Evolutionary conservation across 2,329 filamentous ascomycete species (phyloP).

Genomic region (Xylaria sp.): DNA sequence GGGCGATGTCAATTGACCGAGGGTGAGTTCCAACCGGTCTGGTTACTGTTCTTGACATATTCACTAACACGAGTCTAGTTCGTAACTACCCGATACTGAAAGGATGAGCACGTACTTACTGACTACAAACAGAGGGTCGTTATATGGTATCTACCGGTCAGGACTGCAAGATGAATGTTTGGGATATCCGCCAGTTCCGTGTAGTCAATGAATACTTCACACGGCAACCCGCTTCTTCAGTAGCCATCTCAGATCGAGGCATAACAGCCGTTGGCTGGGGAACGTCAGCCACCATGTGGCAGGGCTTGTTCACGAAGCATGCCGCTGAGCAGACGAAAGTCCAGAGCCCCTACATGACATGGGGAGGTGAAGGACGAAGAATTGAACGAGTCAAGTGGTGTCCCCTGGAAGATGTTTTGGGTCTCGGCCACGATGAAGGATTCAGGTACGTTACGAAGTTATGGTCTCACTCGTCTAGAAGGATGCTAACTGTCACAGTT

Average conservation of each 20-base stretch:
- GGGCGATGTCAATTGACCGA: slow-evolving; percentile 77
- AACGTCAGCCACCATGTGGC: slow-evolving; percentile 85
- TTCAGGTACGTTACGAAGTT: slow-evolving; percentile 52
- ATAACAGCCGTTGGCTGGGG: slow-evolving; percentile 88
- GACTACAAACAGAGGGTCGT: slow-evolving; percentile 55
- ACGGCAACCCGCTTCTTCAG: slow-evolving; percentile 71
- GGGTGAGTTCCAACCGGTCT: slow-evolving; percentile 9
- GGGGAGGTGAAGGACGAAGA: slow-evolving; percentile 77
- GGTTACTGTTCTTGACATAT: background rate
- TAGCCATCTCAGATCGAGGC: slow-evolving; percentile 83
- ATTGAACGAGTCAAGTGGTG: slow-evolving; percentile 86
- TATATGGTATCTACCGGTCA: slow-evolving; percentile 96
- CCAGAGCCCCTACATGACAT: slow-evolving; percentile 84
- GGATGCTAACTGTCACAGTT: slow-evolving; percentile 9
- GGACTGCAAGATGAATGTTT: slow-evolving; percentile 39
- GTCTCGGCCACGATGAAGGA: slow-evolving; percentile 75
- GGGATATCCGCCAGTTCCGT: slow-evolving; percentile 92
- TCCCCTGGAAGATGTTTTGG: slow-evolving; percentile 89
- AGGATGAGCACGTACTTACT: slow-evolving; percentile 7
- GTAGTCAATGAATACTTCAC: slow-evolving; percentile 88
- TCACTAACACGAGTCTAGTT: slow-evolving; percentile 11
- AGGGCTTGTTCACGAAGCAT: slow-evolving; percentile 76
- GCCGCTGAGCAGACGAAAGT: slow-evolving; percentile 68
- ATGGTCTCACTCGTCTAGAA: slow-evolving; percentile 37
- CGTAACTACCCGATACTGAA: background rate